A percentile compares a stretch with the other conserved stretches of the same genome.
These are phyloP conservation scores for Neoboletus magnificus DNA, from an alignment of 768 basidiomycete species.

Conservation along the genomic window DNA sequence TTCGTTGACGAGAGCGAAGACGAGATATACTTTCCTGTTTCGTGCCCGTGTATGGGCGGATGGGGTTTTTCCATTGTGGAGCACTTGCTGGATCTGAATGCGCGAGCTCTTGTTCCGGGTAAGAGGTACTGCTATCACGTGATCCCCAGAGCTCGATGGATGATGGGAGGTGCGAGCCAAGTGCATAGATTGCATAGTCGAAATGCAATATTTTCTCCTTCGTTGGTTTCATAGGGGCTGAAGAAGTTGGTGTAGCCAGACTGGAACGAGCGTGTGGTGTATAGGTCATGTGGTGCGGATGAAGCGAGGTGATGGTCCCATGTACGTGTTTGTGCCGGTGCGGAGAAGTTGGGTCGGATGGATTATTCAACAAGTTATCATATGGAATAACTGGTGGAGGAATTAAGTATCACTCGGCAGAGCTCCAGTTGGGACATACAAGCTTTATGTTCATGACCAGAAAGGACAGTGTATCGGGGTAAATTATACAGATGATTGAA, in stretches of 20 bases:
- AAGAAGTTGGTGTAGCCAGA: not conserved
- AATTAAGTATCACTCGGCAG: not conserved
- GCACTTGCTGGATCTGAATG: not conserved
- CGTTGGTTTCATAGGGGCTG: not conserved
- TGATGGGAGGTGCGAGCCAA: slow-evolving; percentile 54
- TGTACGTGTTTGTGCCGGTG: slow-evolving; percentile 38
- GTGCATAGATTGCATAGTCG: slow-evolving; percentile 59
- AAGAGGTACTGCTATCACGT: not conserved
- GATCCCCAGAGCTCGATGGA: slow-evolving; percentile 55
- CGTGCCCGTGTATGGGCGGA: slow-evolving; percentile 35
- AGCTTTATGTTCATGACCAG: slow-evolving; percentile 64
- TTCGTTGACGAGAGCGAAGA: slow-evolving; percentile 48
- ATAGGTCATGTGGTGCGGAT: slow-evolving; percentile 36
- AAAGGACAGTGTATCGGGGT: slow-evolving; percentile 53
- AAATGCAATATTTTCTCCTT: slow-evolving; percentile 37
- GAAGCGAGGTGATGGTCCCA: slow-evolving; percentile 43
- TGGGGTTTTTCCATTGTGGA: not conserved
- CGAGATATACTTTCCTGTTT: slow-evolving; percentile 50
- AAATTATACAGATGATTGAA: slow-evolving; percentile 59
- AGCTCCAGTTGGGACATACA: slow-evolving; percentile 35
- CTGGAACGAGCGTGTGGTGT: not conserved
- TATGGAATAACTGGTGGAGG: slow-evolving; percentile 49
- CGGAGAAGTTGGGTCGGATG: slow-evolving; percentile 4
- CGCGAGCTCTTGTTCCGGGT: not conserved
- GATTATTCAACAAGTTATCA: slow-evolving; percentile 41